These are phyloP conservation scores for Trifolium repens DNA, from an alignment of 306 rosid genomes.

Conservation along the genomic window DNA sequence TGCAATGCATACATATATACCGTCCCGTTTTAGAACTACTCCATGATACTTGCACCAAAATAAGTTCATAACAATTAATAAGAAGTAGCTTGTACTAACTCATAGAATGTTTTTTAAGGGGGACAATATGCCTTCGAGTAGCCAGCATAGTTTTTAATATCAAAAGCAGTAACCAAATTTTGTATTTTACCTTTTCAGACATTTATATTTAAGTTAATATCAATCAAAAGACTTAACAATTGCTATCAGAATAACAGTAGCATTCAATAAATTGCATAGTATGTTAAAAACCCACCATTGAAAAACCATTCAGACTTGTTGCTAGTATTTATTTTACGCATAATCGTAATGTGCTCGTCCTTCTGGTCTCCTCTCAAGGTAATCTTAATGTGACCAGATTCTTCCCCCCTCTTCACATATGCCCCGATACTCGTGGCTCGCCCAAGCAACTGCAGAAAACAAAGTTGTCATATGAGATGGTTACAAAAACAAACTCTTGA, in stretches of 20 bases:
- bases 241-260: slow-evolving; percentile 13
- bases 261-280: background rate
- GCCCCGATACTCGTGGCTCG: slow-evolving; percentile 82
- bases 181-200: slow-evolving; percentile 17
- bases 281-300: slow-evolving; percentile 58
- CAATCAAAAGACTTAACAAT: slow-evolving; percentile 32
- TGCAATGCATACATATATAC: slow-evolving; percentile 20
- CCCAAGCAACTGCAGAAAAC: slow-evolving; percentile 73
- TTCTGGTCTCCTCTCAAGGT: slow-evolving; percentile 70
- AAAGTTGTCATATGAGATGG: slow-evolving; percentile 37
- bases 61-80: slow-evolving; percentile 19
- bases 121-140: slow-evolving; percentile 6
- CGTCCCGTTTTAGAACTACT: background rate
- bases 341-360: slow-evolving; percentile 60
- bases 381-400: slow-evolving; percentile 70
- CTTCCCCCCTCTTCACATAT: slow-evolving; percentile 92
- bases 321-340: slow-evolving; percentile 70
- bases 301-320: slow-evolving; percentile 91
- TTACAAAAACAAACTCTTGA: slow-evolving; percentile 24
- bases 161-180: slow-evolving; percentile 32
- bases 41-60: slow-evolving; percentile 22
- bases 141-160: slow-evolving; percentile 21
- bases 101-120: background rate
- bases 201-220: slow-evolving; percentile 23
- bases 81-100: background rate